phyloP scores from a whole-genome alignment of 176 grass and related monocot species.

The Phragmites australis region DNA sequence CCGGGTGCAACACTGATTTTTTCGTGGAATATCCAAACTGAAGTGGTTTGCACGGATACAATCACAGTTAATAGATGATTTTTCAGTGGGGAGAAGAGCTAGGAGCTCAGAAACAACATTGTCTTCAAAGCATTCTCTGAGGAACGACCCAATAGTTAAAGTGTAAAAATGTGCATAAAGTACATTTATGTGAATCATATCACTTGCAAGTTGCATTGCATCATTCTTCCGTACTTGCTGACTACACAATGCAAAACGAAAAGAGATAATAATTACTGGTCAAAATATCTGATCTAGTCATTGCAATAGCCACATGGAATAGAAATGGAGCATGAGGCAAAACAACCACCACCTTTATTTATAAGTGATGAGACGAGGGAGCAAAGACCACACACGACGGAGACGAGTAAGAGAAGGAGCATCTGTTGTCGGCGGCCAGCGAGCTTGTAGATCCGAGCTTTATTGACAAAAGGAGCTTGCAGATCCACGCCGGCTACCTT shows the following conservation, averaged over 20 bases:
- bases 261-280: background rate
- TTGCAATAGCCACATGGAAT: background rate
- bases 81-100: slow-evolving; percentile 36
- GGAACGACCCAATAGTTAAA: background rate
- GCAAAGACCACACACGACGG: slow-evolving; percentile 44
- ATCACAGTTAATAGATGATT: slow-evolving; percentile 9
- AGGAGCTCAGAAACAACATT: slow-evolving; percentile 34
- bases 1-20: background rate
- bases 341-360: slow-evolving; percentile 65
- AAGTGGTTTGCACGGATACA: slow-evolving; percentile 42
- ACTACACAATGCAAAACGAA: background rate
- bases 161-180: background rate
- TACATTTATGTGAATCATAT: background rate
- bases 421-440: slow-evolving; percentile 58
- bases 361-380: slow-evolving; percentile 61
- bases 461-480: too few relatives aligned
- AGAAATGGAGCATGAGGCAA: slow-evolving; percentile 16
- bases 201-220: slow-evolving; percentile 21
- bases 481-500: slow-evolving; percentile 32
- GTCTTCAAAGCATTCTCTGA: slow-evolving; percentile 34
- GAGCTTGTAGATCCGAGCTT: slow-evolving; percentile 81
- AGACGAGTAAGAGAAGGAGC: slow-evolving; percentile 64
- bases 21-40: slow-evolving; percentile 16
- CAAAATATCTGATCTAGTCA: slow-evolving; percentile 19
- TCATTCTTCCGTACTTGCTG: slow-evolving; percentile 2